phyloP scores from a whole-genome alignment of 192 early-diverging fungal genomes.

The Umbelopsis sp. region DNA sequence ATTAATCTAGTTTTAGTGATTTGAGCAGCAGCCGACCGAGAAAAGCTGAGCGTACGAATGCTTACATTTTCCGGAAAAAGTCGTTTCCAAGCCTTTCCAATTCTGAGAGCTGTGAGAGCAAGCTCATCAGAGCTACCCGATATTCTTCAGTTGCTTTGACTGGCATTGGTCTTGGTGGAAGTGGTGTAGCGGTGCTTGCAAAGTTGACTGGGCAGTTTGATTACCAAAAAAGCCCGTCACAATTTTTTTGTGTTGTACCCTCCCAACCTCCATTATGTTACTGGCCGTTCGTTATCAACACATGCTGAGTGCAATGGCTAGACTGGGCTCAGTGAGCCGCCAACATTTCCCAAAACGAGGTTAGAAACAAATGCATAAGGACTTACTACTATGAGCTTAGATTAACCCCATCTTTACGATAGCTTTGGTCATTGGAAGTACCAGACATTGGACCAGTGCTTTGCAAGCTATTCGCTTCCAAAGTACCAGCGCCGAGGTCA shows the following conservation, averaged over 20 bases:
- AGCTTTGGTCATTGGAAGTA: background rate
- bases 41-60: background rate
- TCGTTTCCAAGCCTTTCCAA: constrained; percentile 35
- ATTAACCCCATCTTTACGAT: background rate
- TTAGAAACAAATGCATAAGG: background rate
- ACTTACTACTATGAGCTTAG: background rate
- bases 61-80: constrained; percentile 43
- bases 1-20: background rate
- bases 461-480: background rate
- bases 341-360: background rate
- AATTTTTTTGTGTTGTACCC: background rate
- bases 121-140: constrained; percentile 31
- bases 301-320: background rate
- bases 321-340: background rate
- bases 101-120: constrained; percentile 39
- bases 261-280: background rate
- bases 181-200: background rate
- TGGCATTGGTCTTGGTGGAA: constrained; percentile 4
- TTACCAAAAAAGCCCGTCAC: background rate
- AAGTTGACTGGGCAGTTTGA: background rate
- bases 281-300: background rate
- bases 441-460: background rate
- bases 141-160: constrained; percentile 43
- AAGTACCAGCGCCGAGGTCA: background rate
- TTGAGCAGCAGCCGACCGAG: background rate